Percentiles rank a stretch among this genome's conserved stretches.
phyloP scores from a whole-genome alignment of 129 eudicot genomes.

The Centella asiatica region DNA sequence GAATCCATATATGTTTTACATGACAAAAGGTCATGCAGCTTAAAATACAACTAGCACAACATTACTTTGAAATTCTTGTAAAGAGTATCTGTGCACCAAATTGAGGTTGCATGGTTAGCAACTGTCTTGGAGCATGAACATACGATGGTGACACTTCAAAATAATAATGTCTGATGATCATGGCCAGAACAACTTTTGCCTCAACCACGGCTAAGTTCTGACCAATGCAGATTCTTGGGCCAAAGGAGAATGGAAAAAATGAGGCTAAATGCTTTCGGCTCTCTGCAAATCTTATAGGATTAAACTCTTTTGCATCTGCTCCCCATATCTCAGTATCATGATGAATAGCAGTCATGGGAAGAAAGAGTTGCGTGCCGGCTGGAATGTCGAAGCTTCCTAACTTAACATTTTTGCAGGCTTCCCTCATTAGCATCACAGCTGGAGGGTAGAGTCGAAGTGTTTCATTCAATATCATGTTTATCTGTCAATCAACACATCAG shows the following conservation, averaged over 20 bases:
- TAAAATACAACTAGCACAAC: neutral
- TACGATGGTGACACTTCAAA: slow-evolving; percentile 20
- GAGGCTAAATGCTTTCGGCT: slow-evolving; percentile 36
- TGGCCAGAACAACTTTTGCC: slow-evolving; percentile 30
- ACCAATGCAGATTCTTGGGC: slow-evolving; percentile 46
- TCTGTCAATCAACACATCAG: slow-evolving; percentile 22
- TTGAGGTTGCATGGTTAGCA: slow-evolving; percentile 28
- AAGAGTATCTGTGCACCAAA: slow-evolving; percentile 34
- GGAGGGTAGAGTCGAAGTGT: slow-evolving; percentile 62
- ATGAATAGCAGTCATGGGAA: slow-evolving; percentile 33
- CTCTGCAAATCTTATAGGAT: slow-evolving; percentile 35
- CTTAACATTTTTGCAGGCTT: slow-evolving; percentile 24
- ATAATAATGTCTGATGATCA: slow-evolving; percentile 24
- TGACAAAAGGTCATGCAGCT: neutral
- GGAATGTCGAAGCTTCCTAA: slow-evolving; percentile 31
- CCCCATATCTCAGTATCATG: slow-evolving; percentile 52
- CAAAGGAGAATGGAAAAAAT: slow-evolving; percentile 43
- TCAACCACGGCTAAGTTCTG: slow-evolving; percentile 50
- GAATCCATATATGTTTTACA: neutral
- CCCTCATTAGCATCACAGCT: slow-evolving; percentile 42
- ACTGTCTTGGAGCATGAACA: slow-evolving; percentile 32
- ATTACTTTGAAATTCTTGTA: slow-evolving; percentile 9
- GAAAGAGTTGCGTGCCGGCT: slow-evolving; percentile 29
- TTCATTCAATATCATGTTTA: slow-evolving; percentile 55
- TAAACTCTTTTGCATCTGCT: slow-evolving; percentile 43